Percentiles rank a stretch among this genome's conserved stretches.
phyloP scores from a whole-genome alignment of 768 basidiomycete species.

The Boletus reticuloceps region DNA sequence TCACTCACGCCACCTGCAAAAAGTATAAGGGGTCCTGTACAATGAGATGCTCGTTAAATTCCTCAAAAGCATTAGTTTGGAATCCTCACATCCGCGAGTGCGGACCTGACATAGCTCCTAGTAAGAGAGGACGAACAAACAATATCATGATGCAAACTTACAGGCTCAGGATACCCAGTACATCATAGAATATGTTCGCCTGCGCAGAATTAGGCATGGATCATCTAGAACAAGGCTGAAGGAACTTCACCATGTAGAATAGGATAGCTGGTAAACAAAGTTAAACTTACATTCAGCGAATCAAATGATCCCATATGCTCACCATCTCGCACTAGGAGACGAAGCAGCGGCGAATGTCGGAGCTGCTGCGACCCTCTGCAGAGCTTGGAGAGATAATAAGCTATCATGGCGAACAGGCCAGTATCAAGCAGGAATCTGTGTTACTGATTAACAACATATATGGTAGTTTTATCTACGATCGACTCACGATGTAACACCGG shows the following conservation, averaged over 20 bases:
- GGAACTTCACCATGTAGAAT: constrained; percentile 3
- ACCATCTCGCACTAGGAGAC: constrained; percentile 8
- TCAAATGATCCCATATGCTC: background rate
- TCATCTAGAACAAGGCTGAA: too few relatives aligned
- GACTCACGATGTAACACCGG: constrained; percentile 1
- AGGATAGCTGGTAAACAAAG: background rate
- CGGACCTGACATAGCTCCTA: background rate
- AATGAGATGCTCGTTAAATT: background rate
- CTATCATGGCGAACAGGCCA: background rate
- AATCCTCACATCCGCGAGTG: background rate
- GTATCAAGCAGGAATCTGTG: constrained; percentile 1
- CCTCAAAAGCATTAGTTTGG: background rate
- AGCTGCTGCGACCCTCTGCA: background rate
- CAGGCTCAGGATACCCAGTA: background rate
- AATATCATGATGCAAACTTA: background rate
- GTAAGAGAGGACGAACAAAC: background rate
- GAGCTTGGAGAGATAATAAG: constrained; percentile 1
- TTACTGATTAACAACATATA: background rate
- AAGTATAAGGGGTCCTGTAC: constrained; percentile 6
- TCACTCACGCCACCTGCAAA: background rate
- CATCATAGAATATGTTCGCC: constrained; percentile 5
- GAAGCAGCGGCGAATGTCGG: background rate
- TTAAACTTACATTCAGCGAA: background rate
- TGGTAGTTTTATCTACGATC: too few relatives aligned
- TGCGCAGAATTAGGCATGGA: background rate